Base-by-base conservation (phyloP, 176 grass and related monocot genomes). In the Cenchrus americanus region DNA sequence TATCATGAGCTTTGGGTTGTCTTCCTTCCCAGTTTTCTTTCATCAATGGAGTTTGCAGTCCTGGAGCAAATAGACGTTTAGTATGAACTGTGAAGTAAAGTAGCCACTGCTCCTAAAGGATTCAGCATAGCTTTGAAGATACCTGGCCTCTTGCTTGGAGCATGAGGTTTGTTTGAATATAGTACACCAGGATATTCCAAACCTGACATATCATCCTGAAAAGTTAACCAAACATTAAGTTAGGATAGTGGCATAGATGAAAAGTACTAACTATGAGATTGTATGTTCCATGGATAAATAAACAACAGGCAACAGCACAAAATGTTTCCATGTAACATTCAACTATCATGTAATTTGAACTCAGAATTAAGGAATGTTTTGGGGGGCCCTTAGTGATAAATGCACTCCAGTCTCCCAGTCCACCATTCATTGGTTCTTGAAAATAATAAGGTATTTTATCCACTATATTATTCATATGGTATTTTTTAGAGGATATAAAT, bases 151-250 rank as follows among this genome's bases (percentile, higher is more conserved):
- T 88, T 81, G 77, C 66, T 86, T 72, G 80, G 68, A 80, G 60
- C 84, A 62, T 14, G 18, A 46, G 61, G 52, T 34, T 62, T 83
- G 7, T 87, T 90, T 86, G 80, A 79, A 90, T 87, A 83, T 32
- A 87, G 88, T 65, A 90, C 75, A 80, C 84, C 84, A 69, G 88
- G 88, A 62, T 87, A 90, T 50, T 90, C 85, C 19, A 87, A 86
- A 83, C 90, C 89, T 18, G 84, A 85, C 72, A 86, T 30, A 66
- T 92, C 73, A 58, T 94, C 93, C 96, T 98, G 77, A 84, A 79
- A 89, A 79, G 27, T 85, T 58, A 43, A 82, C 17, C 17, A 54
- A 40, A 64, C 48, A 72, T n/a, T 37, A 84, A 57, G 53, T 47
- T n/a, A 71, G 47, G 37, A 70, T 44, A 57, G 57, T 47, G 44